Conservation (phyloP, 441 rosid genomes). For the Populus hybrid region DNA sequence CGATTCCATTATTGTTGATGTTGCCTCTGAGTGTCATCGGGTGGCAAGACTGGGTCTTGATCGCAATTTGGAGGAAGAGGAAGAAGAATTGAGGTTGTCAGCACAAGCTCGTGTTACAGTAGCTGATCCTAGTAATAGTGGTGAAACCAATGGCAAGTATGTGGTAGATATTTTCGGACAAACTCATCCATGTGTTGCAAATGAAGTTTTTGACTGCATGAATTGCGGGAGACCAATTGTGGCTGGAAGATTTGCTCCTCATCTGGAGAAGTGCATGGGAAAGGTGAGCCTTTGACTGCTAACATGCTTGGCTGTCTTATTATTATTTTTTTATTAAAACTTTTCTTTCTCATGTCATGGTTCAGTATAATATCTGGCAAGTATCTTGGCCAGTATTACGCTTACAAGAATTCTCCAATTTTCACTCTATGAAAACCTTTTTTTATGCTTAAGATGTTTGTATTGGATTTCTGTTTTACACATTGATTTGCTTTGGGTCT, state of each 20-base stretch:
- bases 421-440: neutral
- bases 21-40: slow-evolving; percentile 95
- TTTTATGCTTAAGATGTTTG: neutral
- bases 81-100: slow-evolving; percentile 84
- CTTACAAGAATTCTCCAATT: neutral
- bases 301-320: neutral
- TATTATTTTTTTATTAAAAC: too few species aligned
- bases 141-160: slow-evolving; percentile 71
- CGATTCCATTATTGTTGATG: slow-evolving; percentile 87
- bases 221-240: slow-evolving; percentile 80
- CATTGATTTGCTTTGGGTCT: slow-evolving; percentile 6
- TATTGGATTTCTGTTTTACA: neutral
- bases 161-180: slow-evolving; percentile 91
- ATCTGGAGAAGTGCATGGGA: slow-evolving; percentile 97
- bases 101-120: slow-evolving; percentile 71
- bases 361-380: neutral
- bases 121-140: slow-evolving; percentile 63
- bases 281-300: slow-evolving; percentile 46
- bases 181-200: slow-evolving; percentile 77
- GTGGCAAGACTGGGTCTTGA: slow-evolving; percentile 83
- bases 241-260: slow-evolving; percentile 97
- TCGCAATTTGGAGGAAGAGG: slow-evolving; percentile 75
- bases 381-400: neutral
- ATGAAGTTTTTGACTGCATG: slow-evolving; percentile 85
- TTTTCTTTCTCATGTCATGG: neutral